phyloP scores from a whole-genome alignment of 805 yeast genomes.

The Sugiyamaella marilandica region DNA sequence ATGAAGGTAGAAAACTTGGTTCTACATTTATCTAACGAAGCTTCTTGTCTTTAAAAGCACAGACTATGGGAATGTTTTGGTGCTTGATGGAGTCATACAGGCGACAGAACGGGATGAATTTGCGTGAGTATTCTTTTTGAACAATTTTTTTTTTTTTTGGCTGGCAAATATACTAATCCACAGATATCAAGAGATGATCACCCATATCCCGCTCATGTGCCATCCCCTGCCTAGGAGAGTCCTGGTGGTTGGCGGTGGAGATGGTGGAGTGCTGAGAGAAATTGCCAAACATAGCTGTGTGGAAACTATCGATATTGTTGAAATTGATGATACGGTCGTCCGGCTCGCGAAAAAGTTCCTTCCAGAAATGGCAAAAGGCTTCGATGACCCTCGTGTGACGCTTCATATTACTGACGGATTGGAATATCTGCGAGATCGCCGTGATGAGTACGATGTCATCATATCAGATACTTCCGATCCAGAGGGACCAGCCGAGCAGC shows the following conservation, averaged over 20 bases:
- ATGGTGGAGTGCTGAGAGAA: conserved; percentile 97
- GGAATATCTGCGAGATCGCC: conserved; percentile 80
- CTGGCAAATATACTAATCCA: not conserved
- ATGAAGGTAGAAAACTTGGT: not conserved
- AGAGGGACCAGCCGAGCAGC: conserved; percentile 94
- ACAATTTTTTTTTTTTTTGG: too few relatives aligned
- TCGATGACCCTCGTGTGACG: conserved; percentile 81
- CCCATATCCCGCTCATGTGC: conserved; percentile 86
- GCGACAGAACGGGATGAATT: conserved; percentile 97
- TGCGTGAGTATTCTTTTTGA: too few relatives aligned
- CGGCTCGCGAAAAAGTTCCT: conserved; percentile 78
- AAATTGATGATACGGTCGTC: conserved; percentile 92
- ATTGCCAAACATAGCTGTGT: conserved; percentile 82
- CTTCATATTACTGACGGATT: conserved; percentile 97
- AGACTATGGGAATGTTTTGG: conserved; percentile 92
- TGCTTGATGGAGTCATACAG: conserved; percentile 91
- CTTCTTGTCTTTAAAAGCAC: conserved; percentile 85
- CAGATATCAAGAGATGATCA: conserved; percentile 91
- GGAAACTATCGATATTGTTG: conserved; percentile 75
- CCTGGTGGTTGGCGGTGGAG: conserved; percentile 97
- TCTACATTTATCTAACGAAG: conserved; percentile 7
- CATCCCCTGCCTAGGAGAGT: conserved; percentile 95
- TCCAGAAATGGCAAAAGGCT: conserved; percentile 82
- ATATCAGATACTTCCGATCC: conserved; percentile 98
- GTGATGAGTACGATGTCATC: conserved; percentile 87